Conservation (phyloP, 768 basidiomycete genomes). For the Tephrocybe sp. region DNA sequence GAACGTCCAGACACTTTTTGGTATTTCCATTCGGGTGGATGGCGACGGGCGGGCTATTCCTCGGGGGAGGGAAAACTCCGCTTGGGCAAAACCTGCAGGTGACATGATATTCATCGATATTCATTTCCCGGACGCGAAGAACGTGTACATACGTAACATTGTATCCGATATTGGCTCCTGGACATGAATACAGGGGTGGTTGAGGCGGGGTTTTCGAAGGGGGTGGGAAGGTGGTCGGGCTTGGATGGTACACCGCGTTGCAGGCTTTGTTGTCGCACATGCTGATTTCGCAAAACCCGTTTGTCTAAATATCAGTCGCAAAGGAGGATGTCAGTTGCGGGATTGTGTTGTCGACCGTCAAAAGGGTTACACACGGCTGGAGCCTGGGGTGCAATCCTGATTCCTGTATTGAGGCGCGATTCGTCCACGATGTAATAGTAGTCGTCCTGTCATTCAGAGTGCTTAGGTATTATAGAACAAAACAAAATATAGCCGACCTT, state of each 20-base stretch:
- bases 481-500: constrained; percentile 15
- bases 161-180: constrained; percentile 19
- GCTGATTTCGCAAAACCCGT: constrained; percentile 20
- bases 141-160: constrained; percentile 21
- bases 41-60: constrained; percentile 3
- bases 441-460: constrained; percentile 11
- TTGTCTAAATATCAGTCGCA: constrained; percentile 1
- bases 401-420: constrained; percentile 31
- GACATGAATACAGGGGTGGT: constrained; percentile 21
- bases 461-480: neutral
- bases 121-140: neutral
- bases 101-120: constrained; percentile 3
- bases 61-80: constrained; percentile 17
- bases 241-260: constrained; percentile 14
- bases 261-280: constrained; percentile 23
- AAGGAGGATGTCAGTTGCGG: neutral
- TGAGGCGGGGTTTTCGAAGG: constrained; percentile 16
- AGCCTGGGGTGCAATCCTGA: constrained; percentile 26
- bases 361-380: constrained; percentile 18
- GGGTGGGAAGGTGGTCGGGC: constrained; percentile 25
- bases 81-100: constrained; percentile 22
- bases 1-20: constrained; percentile 28
- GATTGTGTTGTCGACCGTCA: neutral
- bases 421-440: constrained; percentile 33
- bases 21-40: constrained; percentile 27